Evolutionary conservation across 1,284 basidiomycete genomes (phyloP).

Genomic region (Leucoagaricus sp.): DNA sequence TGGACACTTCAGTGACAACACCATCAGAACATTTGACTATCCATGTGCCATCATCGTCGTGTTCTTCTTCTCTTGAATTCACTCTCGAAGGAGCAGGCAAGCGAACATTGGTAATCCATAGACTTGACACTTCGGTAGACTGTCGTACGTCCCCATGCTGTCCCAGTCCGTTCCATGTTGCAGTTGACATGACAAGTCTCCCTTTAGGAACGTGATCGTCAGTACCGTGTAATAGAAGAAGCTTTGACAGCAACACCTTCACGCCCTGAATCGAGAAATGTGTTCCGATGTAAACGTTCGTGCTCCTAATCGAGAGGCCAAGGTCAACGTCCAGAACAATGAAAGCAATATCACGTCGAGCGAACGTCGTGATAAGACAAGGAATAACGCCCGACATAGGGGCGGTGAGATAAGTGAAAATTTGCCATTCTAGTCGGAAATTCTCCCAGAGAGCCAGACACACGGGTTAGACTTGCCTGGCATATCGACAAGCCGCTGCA

Average conservation of each 20-base stretch:
- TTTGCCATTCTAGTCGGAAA: background rate
- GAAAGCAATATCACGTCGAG: background rate
- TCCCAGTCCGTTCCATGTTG: background rate
- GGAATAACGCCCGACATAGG: background rate
- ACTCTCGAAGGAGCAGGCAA: constrained; percentile 3
- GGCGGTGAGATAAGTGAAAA: background rate
- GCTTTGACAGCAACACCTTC: background rate
- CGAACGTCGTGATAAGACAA: background rate
- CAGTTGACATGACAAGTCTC: background rate
- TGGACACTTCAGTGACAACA: constrained; percentile 28
- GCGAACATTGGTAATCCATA: constrained; percentile 34
- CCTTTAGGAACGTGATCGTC: background rate
- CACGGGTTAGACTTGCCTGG: background rate
- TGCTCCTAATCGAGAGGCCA: constrained; percentile 1
- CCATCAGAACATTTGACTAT: constrained; percentile 33
- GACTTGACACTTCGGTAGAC: background rate
- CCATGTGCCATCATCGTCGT: constrained; percentile 23
- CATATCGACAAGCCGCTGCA: background rate
- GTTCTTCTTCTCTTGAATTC: background rate
- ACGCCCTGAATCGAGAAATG: background rate
- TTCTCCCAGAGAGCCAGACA: constrained; percentile 1
- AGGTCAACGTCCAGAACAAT: background rate
- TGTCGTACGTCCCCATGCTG: background rate
- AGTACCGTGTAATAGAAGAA: background rate
- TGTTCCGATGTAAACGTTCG: background rate